Conservation (phyloP, 352 stramenopile genomes). For the Globisporangium solare region DNA sequence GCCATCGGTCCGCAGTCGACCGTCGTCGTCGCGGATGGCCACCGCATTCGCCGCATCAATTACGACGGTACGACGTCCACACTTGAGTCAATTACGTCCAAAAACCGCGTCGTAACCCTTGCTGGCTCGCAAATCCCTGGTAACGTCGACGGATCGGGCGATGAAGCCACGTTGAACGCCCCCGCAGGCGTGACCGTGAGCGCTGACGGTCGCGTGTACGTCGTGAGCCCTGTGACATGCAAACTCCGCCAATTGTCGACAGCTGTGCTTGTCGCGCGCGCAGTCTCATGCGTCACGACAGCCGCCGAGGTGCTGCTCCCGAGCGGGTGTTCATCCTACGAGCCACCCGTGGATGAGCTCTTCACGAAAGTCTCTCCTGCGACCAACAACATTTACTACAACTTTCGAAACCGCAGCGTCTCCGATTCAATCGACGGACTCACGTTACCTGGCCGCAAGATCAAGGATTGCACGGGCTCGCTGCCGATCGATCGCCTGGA, state of each 20-base stretch:
- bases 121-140: conserved; percentile 71
- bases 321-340: conserved; percentile 93
- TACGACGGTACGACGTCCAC: conserved; percentile 51
- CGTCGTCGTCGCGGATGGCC: conserved; percentile 87
- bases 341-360: conserved; percentile 87
- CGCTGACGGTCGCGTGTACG: conserved; percentile 83
- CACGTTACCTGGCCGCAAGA: conserved; percentile 52
- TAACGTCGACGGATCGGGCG: conserved; percentile 80
- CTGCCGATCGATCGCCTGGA: conserved; percentile 83
- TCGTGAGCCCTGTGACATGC: conserved; percentile 89
- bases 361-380: conserved; percentile 71
- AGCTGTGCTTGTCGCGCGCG: conserved; percentile 55
- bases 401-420: conserved; percentile 55
- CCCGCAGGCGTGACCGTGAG: conserved; percentile 85
- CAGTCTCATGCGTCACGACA: conserved; percentile 73
- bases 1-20: conserved; percentile 73
- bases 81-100: conserved; percentile 63
- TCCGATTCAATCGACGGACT: conserved; percentile 34
- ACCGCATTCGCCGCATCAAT: conserved; percentile 84
- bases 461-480: conserved; percentile 91
- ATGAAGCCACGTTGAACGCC: conserved; percentile 89
- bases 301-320: conserved; percentile 85
- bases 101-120: conserved; percentile 86
- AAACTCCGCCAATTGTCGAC: conserved; percentile 83
- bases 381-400: conserved; percentile 93